Evolutionary conservation across 108 stramenopile species (phyloP), one percentile per base, ranked within the genome.

Genomic region (Cyclotella kingstonii): DNA sequence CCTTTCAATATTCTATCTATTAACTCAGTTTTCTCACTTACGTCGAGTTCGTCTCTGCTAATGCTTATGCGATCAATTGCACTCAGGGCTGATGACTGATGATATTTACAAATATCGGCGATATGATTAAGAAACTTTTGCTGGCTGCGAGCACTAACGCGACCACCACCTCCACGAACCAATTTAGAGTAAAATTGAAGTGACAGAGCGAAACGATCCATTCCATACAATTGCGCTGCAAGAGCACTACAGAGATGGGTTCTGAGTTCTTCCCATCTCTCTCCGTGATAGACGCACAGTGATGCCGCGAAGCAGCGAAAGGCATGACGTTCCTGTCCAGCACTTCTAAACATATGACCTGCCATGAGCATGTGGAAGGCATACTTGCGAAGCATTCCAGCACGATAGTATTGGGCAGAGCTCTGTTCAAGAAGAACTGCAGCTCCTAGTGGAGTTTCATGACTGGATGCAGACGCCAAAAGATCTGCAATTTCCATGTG

Each of bases 361-460:
- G 84, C 83, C 89, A 93, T 90, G 54, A 93, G 82, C 84, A 93
- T 90, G 67, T 93, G 92, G 65, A 93, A 93, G 23, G 89, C 83
- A 76, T 84, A 93, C 45, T 93, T 93, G 43, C 92, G 83, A 52
- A 58, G 70, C 87, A 87, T 77, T 12, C 60, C 75, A 8, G 89
- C 82, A 26, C 79, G 64, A 43, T 74, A 87, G 54, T 90, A 93
- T 66, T 87, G 85, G 0, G 78, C 77, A 42, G 86, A 86, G 12
- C 79, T 69, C 54, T 90, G 92, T 73, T 93, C 92, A 57, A 90
- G 57, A 45, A 90, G 48, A 6, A 93, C 85, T 8, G 92, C 92
- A 3, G 89, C 92, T 22, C 89, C 86, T 30, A 93, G 60, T n/a
- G 81, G 60, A 10, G 89, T 90, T 72, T 93, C 92, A 57, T 90